phyloP scores from a whole-genome alignment of 2,329 filamentous ascomycete species.

The Fusarium incarnatum region DNA sequence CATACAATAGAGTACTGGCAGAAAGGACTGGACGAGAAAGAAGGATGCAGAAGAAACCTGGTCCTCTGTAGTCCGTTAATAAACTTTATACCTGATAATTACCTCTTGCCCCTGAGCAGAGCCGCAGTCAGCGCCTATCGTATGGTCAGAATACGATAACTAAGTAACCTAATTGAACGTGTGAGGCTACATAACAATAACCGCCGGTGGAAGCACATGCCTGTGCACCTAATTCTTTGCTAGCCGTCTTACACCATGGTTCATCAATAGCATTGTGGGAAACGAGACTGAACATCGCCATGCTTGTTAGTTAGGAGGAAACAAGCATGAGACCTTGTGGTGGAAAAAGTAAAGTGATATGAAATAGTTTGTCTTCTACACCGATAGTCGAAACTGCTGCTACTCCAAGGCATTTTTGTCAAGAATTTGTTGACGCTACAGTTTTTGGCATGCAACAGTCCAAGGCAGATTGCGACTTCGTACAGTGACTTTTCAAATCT shows the following conservation, averaged over 20 bases:
- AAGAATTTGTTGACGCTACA: neutral
- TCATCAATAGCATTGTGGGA: neutral
- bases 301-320: neutral
- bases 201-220: conserved; percentile 5
- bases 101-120: conserved; percentile 39
- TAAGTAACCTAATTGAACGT: conserved; percentile 7
- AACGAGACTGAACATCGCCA: neutral
- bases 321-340: neutral
- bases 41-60: neutral
- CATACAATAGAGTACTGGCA: neutral
- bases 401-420: neutral
- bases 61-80: conserved; percentile 4
- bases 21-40: neutral
- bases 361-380: neutral
- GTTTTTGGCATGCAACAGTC: neutral
- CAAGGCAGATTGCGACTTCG: neutral
- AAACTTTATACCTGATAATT: conserved; percentile 6
- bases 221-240: neutral
- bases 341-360: neutral
- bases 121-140: conserved; percentile 30
- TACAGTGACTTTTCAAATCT: neutral
- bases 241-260: neutral
- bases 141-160: conserved; percentile 30
- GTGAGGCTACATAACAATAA: conserved; percentile 9
- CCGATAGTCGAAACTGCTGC: neutral